Percentiles rank a stretch among this genome's conserved stretches.
Evolutionary conservation across 495 filamentous ascomycete genomes (phyloP).

Genomic region (Talaromyces wortmannii): DNA sequence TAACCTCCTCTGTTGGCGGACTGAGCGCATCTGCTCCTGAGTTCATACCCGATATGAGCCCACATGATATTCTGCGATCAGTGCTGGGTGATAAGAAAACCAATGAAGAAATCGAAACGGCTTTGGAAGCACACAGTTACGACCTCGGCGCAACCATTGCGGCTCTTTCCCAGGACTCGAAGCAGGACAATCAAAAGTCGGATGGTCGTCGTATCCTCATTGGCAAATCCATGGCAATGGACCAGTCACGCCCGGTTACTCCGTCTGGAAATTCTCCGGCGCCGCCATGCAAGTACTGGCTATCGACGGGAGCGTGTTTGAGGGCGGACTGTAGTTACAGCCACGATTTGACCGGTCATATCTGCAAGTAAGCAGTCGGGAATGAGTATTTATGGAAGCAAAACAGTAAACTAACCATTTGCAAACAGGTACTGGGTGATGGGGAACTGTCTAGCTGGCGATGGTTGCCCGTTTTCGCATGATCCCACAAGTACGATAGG

Average conservation of each 20-base stretch:
- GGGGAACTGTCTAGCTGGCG: constrained; percentile 91
- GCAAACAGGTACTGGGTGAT: constrained; percentile 81
- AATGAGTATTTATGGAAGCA: constrained; percentile 21
- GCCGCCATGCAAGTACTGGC: constrained; percentile 90
- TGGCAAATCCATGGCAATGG: constrained; percentile 82
- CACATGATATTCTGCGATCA: constrained; percentile 95
- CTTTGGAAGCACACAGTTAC: constrained; percentile 83
- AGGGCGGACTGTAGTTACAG: constrained; percentile 95
- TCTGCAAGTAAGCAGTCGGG: constrained; percentile 74
- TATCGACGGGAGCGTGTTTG: constrained; percentile 87
- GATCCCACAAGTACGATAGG: constrained; percentile 79
- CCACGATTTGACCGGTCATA: constrained; percentile 88
- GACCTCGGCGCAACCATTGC: constrained; percentile 87
- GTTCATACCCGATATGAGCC: constrained; percentile 87
- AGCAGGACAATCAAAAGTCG: constrained; percentile 20
- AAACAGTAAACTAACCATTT: background rate
- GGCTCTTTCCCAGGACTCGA: constrained; percentile 64
- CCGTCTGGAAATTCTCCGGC: constrained; percentile 65
- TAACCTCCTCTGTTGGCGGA: constrained; percentile 64
- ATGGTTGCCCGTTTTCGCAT: constrained; percentile 95
- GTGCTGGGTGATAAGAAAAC: constrained; percentile 83
- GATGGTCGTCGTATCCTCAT: constrained; percentile 58
- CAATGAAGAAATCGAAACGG: constrained; percentile 89
- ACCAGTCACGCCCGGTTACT: constrained; percentile 62
- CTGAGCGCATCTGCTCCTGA: constrained; percentile 77